Evolutionary conservation across 345 rosid genomes (phyloP).

Genomic region (Citrus sp.): DNA sequence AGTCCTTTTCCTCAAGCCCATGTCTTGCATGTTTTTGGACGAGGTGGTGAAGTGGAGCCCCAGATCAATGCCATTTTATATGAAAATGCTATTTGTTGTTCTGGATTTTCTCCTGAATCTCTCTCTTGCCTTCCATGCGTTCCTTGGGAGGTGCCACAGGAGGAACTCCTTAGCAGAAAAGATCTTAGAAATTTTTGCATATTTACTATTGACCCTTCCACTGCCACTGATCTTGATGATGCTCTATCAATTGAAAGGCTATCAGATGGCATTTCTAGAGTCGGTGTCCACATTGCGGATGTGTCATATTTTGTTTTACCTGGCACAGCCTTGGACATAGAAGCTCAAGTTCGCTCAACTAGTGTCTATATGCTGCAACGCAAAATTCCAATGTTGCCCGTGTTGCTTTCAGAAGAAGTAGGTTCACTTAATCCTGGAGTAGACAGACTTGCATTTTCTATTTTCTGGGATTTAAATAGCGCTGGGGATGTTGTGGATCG

Average conservation of each 20-base stretch:
- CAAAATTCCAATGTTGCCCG: constrained; percentile 85
- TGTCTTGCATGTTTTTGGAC: constrained; percentile 58
- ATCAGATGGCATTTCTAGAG: constrained; percentile 52
- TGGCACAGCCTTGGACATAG: constrained; percentile 60
- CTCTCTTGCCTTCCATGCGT: constrained; percentile 61
- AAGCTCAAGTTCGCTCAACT: constrained; percentile 81
- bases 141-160: constrained; percentile 73
- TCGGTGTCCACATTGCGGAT: constrained; percentile 92
- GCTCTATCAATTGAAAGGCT: constrained; percentile 76
- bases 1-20: constrained; percentile 54
- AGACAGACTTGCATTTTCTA: constrained; percentile 78
- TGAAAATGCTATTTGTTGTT: constrained; percentile 55
- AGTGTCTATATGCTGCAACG: constrained; percentile 63
- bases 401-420: constrained; percentile 60
- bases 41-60: constrained; percentile 63
- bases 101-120: constrained; percentile 60
- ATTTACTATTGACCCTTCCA: constrained; percentile 72
- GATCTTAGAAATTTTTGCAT: constrained; percentile 75
- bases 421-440: constrained; percentile 85
- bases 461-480: constrained; percentile 70
- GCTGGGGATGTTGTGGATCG: constrained; percentile 57
- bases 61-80: constrained; percentile 64
- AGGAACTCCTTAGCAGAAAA: constrained; percentile 52
- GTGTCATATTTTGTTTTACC: constrained; percentile 87
- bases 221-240: constrained; percentile 87